Evolutionary conservation across 305 asterid genomes (phyloP).

Genomic region (Fraxinus greggii): DNA sequence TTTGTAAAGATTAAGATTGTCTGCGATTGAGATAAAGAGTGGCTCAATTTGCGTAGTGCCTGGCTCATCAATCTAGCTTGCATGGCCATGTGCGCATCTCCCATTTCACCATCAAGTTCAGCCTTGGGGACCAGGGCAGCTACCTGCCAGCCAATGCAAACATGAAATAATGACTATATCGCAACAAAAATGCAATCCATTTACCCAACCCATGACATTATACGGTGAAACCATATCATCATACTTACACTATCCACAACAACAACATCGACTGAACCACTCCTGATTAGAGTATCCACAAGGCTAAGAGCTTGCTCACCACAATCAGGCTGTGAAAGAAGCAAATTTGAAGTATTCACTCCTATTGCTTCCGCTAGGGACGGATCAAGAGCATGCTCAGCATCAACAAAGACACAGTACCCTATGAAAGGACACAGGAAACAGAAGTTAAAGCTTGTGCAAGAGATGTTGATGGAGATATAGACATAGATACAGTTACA

Average conservation of each 20-base stretch:
- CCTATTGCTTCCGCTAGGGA: slow-evolving; percentile 82
- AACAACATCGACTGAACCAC: slow-evolving; percentile 97
- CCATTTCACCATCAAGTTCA: slow-evolving; percentile 99
- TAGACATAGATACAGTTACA: too few relatives aligned
- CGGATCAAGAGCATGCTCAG: slow-evolving; percentile 99
- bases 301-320: slow-evolving; percentile 99
- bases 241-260: slow-evolving; percentile 95
- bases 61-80: slow-evolving; percentile 99
- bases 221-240: slow-evolving; percentile 20
- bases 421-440: slow-evolving; percentile 42
- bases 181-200: slow-evolving; percentile 6
- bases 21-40: slow-evolving; percentile 85
- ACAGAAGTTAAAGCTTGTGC: slow-evolving; percentile 2
- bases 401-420: slow-evolving; percentile 92
- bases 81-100: slow-evolving; percentile 99
- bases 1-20: slow-evolving; percentile 83
- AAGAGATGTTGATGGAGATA: neutral
- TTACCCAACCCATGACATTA: slow-evolving; percentile 16
- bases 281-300: slow-evolving; percentile 91
- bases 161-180: slow-evolving; percentile 7
- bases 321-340: slow-evolving; percentile 93
- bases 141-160: slow-evolving; percentile 50
- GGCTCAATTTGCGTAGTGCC: slow-evolving; percentile 94
- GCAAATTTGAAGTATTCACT: slow-evolving; percentile 75
- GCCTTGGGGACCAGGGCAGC: slow-evolving; percentile 92